phyloP scores from a whole-genome alignment of 495 filamentous ascomycete species.

The Penicillium salamii region DNA sequence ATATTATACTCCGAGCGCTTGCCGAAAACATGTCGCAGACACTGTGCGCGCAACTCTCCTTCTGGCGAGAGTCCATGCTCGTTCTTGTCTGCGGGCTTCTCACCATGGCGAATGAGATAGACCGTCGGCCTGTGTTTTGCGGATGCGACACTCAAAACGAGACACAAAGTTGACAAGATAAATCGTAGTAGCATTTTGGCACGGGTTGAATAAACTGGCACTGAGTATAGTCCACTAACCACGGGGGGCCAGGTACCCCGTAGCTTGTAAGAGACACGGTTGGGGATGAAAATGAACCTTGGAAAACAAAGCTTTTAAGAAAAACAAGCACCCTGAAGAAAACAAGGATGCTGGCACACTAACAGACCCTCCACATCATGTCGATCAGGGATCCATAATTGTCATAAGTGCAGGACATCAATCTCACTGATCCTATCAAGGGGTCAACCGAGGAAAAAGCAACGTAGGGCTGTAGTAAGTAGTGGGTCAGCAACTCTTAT shows the following conservation, averaged over 20 bases:
- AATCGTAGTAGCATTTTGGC: constrained; percentile 5
- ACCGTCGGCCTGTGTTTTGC: constrained; percentile 25
- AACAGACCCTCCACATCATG: background rate
- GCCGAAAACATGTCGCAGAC: constrained; percentile 45
- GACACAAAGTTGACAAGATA: background rate
- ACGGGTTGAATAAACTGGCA: no score
- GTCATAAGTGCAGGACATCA: background rate
- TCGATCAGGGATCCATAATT: background rate
- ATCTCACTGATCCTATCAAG: background rate
- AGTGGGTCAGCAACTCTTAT: constrained; percentile 4
- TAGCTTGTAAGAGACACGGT: no score
- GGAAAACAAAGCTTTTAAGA: background rate
- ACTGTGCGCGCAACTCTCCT: constrained; percentile 44
- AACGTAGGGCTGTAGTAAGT: background rate
- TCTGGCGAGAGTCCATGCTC: constrained; percentile 39
- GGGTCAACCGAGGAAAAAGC: background rate
- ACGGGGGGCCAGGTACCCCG: no score
- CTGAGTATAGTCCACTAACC: no score
- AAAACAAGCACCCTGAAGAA: background rate
- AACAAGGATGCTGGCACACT: background rate
- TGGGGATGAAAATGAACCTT: no score
- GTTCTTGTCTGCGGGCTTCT: constrained; percentile 42
- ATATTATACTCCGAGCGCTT: constrained; percentile 41
- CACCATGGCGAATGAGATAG: constrained; percentile 55
- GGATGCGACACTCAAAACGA: background rate